Percentiles rank a stretch among this genome's conserved stretches.
phyloP scores from a whole-genome alignment of 2,329 filamentous ascomycete species.

The Penicillium sp. region DNA sequence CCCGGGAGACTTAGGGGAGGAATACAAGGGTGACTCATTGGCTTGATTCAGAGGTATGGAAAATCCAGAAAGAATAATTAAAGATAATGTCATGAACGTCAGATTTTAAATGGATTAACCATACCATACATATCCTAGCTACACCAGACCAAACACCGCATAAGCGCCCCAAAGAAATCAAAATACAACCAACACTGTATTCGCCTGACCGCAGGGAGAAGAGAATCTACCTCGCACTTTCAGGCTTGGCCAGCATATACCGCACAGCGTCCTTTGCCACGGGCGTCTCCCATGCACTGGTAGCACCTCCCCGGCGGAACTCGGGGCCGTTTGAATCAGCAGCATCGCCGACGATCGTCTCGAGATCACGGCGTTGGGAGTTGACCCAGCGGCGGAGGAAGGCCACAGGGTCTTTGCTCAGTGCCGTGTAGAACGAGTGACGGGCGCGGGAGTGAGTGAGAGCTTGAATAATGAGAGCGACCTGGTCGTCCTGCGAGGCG shows the following conservation, averaged over 20 bases:
- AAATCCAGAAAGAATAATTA: background rate
- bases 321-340: conserved; percentile 58
- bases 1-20: too few species aligned
- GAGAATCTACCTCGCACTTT: conserved; percentile 32
- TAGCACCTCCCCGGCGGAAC: conserved; percentile 55
- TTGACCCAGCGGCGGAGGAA: conserved; percentile 89
- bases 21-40: too few species aligned
- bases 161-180: conserved; percentile 28
- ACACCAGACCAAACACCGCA: conserved; percentile 27
- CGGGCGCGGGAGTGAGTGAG: conserved; percentile 85
- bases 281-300: conserved; percentile 67
- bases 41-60: background rate
- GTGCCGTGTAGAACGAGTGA: conserved; percentile 79
- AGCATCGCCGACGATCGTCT: conserved; percentile 83
- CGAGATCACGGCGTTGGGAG: conserved; percentile 87
- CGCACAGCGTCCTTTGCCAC: conserved; percentile 66
- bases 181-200: conserved; percentile 15
- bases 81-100: conserved; percentile 4
- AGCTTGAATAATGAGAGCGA: conserved; percentile 81
- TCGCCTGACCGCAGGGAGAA: background rate
- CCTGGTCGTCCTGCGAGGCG: conserved; percentile 76
- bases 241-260: conserved; percentile 60
- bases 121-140: conserved; percentile 24
- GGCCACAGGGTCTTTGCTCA: conserved; percentile 78
- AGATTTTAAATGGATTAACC: conserved; percentile 23